phyloP scores from a whole-genome alignment of 176 grass and related monocot genomes.

The Triticum urartu region DNA sequence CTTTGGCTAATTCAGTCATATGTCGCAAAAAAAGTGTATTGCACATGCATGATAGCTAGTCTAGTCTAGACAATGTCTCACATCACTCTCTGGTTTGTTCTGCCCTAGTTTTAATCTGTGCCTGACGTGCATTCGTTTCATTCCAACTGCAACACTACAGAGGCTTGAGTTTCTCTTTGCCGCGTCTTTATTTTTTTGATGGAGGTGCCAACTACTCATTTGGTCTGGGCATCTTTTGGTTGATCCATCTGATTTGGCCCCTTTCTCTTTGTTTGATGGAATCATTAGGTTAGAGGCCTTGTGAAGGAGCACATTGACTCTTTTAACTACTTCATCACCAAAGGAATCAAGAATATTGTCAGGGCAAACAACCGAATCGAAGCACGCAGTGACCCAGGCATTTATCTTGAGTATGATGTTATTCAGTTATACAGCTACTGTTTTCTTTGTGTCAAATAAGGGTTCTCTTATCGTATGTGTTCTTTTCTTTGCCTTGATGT shows the following conservation, averaged over 20 bases:
- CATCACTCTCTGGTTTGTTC: not conserved
- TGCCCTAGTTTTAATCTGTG: not conserved
- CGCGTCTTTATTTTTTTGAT: not conserved
- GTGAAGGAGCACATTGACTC: constrained; percentile 92
- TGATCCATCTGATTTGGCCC: not conserved
- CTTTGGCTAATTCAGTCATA: not conserved
- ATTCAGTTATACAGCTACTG: not conserved
- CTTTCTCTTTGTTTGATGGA: not conserved
- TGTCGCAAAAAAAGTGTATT: not conserved
- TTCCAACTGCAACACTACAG: not conserved
- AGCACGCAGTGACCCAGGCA: constrained; percentile 41
- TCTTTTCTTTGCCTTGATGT: constrained; percentile 15
- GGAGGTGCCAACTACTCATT: not conserved
- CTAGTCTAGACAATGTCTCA: not conserved
- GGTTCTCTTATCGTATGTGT: not conserved
- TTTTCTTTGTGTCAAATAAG: not conserved
- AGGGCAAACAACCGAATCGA: constrained; percentile 59
- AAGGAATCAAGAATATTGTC: constrained; percentile 77
- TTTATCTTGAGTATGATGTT: constrained; percentile 61
- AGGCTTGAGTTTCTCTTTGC: not conserved
- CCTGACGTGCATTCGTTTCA: not conserved
- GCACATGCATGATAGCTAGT: not conserved
- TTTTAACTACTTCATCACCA: constrained; percentile 81
- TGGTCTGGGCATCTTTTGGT: not conserved
- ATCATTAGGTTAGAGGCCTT: constrained; percentile 64